A percentile compares a stretch with the other conserved stretches of the same genome.
Evolutionary conservation across 805 yeast genomes (phyloP).

Genomic region (Saturnispora kantuleensis): DNA sequence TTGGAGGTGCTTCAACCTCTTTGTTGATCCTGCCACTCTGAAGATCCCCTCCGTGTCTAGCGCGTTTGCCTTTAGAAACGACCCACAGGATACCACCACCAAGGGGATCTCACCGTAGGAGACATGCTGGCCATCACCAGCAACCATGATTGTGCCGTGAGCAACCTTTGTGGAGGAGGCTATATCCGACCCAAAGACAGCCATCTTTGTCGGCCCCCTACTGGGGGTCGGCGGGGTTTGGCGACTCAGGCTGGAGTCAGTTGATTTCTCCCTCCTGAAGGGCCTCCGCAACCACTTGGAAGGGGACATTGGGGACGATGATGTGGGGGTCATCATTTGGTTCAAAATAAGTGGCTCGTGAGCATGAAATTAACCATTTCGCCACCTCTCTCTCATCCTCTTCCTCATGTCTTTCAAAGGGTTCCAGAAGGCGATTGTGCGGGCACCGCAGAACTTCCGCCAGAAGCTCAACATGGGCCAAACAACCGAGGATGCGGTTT

Average conservation of each 20-base stretch:
- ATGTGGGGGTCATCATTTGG: background rate
- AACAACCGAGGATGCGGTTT: constrained; percentile 74
- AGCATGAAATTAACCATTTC: background rate
- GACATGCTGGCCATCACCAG: constrained; percentile 27
- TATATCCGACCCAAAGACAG: constrained; percentile 76
- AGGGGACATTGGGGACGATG: constrained; percentile 5
- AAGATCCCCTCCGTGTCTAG: constrained; percentile 83
- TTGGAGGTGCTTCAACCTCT: constrained; percentile 81
- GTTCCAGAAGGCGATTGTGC: constrained; percentile 61
- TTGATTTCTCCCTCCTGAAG: constrained; percentile 1
- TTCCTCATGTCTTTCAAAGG: constrained; percentile 77
- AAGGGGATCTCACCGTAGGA: constrained; percentile 86
- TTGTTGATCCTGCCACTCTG: constrained; percentile 84
- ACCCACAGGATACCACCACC: constrained; percentile 93
- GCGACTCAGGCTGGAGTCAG: constrained; percentile 22
- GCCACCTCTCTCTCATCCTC: too few species aligned
- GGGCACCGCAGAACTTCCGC: constrained; percentile 88
- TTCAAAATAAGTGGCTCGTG: background rate
- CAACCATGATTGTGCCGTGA: constrained; percentile 61
- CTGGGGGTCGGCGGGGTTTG: too few species aligned
- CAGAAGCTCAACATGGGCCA: constrained; percentile 88
- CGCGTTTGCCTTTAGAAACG: constrained; percentile 68
- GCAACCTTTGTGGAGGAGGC: constrained; percentile 65
- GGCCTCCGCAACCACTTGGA: constrained; percentile 4
- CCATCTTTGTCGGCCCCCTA: constrained; percentile 16